Percentiles rank a stretch among this genome's conserved stretches.
These are phyloP conservation scores for Suillus spraguei DNA, from an alignment of 768 basidiomycete genomes.

Conservation along the genomic window DNA sequence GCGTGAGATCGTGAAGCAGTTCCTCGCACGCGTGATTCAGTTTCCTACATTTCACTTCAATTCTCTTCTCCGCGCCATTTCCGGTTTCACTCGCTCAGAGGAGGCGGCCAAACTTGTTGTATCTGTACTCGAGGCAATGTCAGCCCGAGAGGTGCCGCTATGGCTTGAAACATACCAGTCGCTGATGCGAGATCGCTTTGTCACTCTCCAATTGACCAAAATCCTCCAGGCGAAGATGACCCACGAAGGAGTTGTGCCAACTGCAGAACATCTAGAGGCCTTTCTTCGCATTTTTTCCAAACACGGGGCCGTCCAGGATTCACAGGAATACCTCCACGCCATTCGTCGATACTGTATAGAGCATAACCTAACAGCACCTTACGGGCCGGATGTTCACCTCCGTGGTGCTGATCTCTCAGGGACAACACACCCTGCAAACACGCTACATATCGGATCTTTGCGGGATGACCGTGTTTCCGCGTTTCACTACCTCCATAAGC, in stretches of 20 bases:
- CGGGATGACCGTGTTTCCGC: conserved; percentile 45
- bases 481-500: conserved; percentile 46
- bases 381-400: conserved; percentile 14
- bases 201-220: conserved; percentile 52
- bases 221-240: conserved; percentile 47
- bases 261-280: conserved; percentile 46
- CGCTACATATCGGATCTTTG: conserved; percentile 44
- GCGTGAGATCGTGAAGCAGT: conserved; percentile 43
- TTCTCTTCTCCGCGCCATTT: conserved; percentile 52
- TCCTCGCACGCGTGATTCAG: conserved; percentile 33
- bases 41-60: conserved; percentile 46
- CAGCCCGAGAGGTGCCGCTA: conserved; percentile 44
- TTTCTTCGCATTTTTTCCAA: conserved; percentile 51
- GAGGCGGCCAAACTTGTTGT: conserved; percentile 44
- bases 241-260: conserved; percentile 41
- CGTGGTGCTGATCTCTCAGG: conserved; percentile 15
- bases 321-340: conserved; percentile 40
- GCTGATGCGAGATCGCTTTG: conserved; percentile 52
- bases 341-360: conserved; percentile 36
- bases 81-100: conserved; percentile 42
- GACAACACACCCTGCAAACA: conserved; percentile 41
- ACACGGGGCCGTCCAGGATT: conserved; percentile 45
- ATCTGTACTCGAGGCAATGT: conserved; percentile 49
- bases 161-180: conserved; percentile 43
- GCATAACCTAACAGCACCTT: conserved; percentile 22